Conservation (phyloP, 306 rosid species). For the Coriaria nepalensis region DNA sequence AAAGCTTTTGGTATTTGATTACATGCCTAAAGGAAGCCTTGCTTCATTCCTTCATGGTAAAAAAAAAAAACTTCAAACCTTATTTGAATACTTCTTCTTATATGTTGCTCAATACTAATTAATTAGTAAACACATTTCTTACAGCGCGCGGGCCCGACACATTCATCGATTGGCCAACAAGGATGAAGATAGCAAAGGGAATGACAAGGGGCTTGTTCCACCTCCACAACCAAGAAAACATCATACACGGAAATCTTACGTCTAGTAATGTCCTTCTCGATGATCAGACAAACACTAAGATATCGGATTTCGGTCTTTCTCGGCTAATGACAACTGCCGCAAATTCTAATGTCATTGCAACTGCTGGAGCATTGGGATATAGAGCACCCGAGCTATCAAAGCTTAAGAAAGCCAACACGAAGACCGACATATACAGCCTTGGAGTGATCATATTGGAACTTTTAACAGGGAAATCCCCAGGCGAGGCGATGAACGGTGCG, state of each 20-base stretch:
- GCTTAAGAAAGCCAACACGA: slow-evolving; percentile 42
- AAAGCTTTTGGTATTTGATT: slow-evolving; percentile 79
- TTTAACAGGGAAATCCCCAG: slow-evolving; percentile 69
- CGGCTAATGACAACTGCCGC: slow-evolving; percentile 73
- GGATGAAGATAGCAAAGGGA: slow-evolving; percentile 72
- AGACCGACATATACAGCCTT: slow-evolving; percentile 60
- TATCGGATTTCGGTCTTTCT: slow-evolving; percentile 74
- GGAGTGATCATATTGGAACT: slow-evolving; percentile 82
- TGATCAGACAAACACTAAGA: slow-evolving; percentile 50
- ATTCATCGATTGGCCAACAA: slow-evolving; percentile 60
- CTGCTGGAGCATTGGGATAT: slow-evolving; percentile 79
- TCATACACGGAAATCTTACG: slow-evolving; percentile 62
- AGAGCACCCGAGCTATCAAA: slow-evolving; percentile 81
- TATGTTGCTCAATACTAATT: not conserved
- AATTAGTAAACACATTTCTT: not conserved
- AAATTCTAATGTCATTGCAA: slow-evolving; percentile 61
- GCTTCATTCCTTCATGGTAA: slow-evolving; percentile 74
- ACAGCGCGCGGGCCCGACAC: slow-evolving; percentile 70
- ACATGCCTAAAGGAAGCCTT: slow-evolving; percentile 68
- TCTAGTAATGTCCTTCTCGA: slow-evolving; percentile 63
- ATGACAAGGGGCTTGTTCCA: slow-evolving; percentile 52
- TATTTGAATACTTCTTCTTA: not conserved
- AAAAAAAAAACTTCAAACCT: not conserved
- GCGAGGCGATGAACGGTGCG: slow-evolving; percentile 64
- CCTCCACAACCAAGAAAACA: slow-evolving; percentile 60